Percentiles rank a stretch among this genome's conserved stretches.
Evolutionary conservation across 2,329 filamentous ascomycete species (phyloP).

Genomic region (Rhynchosporium agropyri): DNA sequence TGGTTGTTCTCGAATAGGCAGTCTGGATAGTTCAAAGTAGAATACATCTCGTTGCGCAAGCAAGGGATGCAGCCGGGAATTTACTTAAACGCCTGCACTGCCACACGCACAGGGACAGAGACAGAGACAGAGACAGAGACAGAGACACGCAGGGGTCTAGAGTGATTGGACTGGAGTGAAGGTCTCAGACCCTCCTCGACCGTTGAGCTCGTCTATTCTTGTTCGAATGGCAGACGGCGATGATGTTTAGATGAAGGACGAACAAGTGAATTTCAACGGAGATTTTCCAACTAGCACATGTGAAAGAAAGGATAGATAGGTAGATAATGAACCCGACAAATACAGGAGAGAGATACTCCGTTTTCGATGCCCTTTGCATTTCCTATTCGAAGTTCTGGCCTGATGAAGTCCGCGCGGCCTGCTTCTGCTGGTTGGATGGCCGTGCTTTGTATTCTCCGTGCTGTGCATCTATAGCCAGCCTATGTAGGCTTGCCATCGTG

Average conservation of each 20-base stretch:
- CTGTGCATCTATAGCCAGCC: no score
- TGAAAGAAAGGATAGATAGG: background rate
- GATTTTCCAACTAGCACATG: background rate
- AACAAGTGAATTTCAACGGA: no score
- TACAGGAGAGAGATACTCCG: background rate
- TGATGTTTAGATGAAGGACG: background rate
- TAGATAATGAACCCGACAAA: background rate
- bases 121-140: background rate
- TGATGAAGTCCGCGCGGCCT: slow-evolving; percentile 1
- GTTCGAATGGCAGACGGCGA: background rate
- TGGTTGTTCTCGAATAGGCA: no score
- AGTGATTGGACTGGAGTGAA: background rate
- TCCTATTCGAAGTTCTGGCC: background rate
- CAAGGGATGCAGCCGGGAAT: background rate
- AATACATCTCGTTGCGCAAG: slow-evolving; percentile 1
- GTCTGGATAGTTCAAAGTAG: background rate
- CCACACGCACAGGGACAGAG: no score
- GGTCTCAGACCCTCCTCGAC: slow-evolving; percentile 10
- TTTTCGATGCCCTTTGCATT: background rate
- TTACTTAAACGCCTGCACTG: background rate
- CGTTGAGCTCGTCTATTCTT: slow-evolving; percentile 8
- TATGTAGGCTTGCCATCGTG: no score
- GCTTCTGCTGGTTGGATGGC: background rate
- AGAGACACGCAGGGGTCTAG: background rate
- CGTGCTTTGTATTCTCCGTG: background rate